These are phyloP conservation scores for Rhodosporidiobolus sp. DNA, from an alignment of 768 basidiomycete species.

Conservation along the genomic window DNA sequence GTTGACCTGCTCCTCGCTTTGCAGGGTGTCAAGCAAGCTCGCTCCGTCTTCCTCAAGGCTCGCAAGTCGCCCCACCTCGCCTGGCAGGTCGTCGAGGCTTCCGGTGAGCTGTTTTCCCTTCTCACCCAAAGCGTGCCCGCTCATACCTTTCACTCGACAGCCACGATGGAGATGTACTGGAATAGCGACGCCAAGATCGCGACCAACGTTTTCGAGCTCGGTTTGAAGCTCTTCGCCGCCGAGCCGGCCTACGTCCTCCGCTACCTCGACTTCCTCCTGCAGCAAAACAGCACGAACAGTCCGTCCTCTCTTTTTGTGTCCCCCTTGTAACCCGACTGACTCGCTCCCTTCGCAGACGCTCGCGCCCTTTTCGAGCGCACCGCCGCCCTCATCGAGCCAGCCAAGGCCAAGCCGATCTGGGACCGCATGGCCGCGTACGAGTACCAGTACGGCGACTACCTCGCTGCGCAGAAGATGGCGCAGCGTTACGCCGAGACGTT, in stretches of 20 bases:
- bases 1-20: too few relatives aligned
- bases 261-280: slow-evolving; percentile 88
- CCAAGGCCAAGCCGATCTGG: slow-evolving; percentile 81
- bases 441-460: slow-evolving; percentile 89
- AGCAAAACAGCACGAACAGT: slow-evolving; percentile 94
- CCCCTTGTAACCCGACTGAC: neutral
- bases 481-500: slow-evolving; percentile 83
- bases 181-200: slow-evolving; percentile 75
- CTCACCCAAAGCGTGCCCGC: neutral
- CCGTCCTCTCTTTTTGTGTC: slow-evolving; percentile 47
- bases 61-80: slow-evolving; percentile 58
- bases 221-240: slow-evolving; percentile 76
- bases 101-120: neutral
- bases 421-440: slow-evolving; percentile 94
- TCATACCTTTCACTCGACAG: slow-evolving; percentile 50
- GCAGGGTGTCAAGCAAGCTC: slow-evolving; percentile 69
- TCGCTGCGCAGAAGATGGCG: slow-evolving; percentile 82
- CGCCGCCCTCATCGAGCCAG: slow-evolving; percentile 64
- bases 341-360: slow-evolving; percentile 63
- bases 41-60: slow-evolving; percentile 75
- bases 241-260: slow-evolving; percentile 69
- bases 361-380: slow-evolving; percentile 91
- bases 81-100: slow-evolving; percentile 90
- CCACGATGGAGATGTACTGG: slow-evolving; percentile 89
- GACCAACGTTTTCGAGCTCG: slow-evolving; percentile 88